A percentile compares a stretch with the other conserved stretches of the same genome.
These are phyloP conservation scores for Fusarium tricinctum DNA, from an alignment of 2,329 filamentous ascomycete species.

Conservation along the genomic window DNA sequence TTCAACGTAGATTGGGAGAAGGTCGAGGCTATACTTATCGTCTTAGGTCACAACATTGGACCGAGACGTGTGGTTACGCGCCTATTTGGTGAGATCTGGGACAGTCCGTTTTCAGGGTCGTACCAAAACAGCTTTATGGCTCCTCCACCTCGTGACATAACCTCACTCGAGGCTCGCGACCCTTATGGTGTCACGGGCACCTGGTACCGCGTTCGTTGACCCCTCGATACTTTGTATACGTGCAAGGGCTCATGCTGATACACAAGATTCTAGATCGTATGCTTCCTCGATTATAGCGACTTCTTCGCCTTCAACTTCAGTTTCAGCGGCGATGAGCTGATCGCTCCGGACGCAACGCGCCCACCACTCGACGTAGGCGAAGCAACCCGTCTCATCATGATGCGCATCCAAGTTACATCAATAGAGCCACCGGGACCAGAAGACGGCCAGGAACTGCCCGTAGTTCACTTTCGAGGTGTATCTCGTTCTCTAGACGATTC, in stretches of 20 bases:
- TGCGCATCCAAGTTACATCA: constrained; percentile 73
- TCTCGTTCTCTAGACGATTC: constrained; percentile 73
- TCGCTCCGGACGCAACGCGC: constrained; percentile 61
- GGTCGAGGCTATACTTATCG: constrained; percentile 79
- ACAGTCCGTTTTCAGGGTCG: constrained; percentile 67
- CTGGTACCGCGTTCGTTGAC: constrained; percentile 73
- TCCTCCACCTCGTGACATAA: constrained; percentile 53
- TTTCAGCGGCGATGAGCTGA: constrained; percentile 65
- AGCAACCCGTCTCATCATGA: constrained; percentile 77
- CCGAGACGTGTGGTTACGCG: constrained; percentile 61
- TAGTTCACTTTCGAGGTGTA: constrained; percentile 77
- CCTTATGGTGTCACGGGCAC: constrained; percentile 79
- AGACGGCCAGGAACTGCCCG: constrained; percentile 70
- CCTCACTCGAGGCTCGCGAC: constrained; percentile 68
- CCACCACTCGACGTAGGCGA: constrained; percentile 72
- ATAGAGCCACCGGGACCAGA: constrained; percentile 71
- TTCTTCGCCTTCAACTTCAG: constrained; percentile 80
- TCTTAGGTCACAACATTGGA: constrained; percentile 73
- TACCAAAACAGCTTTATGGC: constrained; percentile 66
- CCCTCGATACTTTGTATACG: constrained; percentile 1
- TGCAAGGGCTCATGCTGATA: constrained; percentile 28
- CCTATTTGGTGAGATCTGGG: constrained; percentile 67
- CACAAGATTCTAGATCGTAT: constrained; percentile 56
- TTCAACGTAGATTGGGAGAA: constrained; percentile 83
- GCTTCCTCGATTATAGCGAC: constrained; percentile 76